Evolutionary conservation across 768 basidiomycete species (phyloP).

Genomic region (Lactifluus pinguis): DNA sequence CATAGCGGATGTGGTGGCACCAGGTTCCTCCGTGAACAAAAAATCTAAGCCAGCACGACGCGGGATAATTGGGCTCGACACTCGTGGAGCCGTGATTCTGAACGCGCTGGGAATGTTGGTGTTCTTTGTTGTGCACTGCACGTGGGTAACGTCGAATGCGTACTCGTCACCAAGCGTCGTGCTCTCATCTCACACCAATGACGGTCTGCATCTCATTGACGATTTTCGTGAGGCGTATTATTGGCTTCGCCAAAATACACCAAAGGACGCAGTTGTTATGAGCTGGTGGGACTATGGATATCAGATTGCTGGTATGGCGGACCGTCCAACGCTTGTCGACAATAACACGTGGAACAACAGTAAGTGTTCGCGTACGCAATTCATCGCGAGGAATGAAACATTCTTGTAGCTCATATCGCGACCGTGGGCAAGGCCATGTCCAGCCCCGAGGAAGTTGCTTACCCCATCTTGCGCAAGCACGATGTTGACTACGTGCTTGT

Average conservation of each 20-base stretch:
- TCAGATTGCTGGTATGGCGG: slow-evolving; percentile 98
- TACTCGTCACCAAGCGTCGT: slow-evolving; percentile 99
- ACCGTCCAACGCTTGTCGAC: slow-evolving; percentile 91
- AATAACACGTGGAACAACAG: slow-evolving; percentile 99
- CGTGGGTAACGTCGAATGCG: slow-evolving; percentile 88
- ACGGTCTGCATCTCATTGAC: slow-evolving; percentile 95
- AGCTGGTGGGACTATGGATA: slow-evolving; percentile 99
- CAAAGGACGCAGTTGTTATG: slow-evolving; percentile 88
- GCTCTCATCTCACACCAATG: slow-evolving; percentile 64
- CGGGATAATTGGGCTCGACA: slow-evolving; percentile 82
- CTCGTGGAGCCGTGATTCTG: slow-evolving; percentile 63
- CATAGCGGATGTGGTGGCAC: slow-evolving; percentile 13
- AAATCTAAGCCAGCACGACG: slow-evolving; percentile 29
- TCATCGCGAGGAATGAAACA: not conserved
- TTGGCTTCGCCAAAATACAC: slow-evolving; percentile 94
- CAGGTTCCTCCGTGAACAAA: slow-evolving; percentile 18
- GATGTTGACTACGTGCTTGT: slow-evolving; percentile 96
- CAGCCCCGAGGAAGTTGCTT: slow-evolving; percentile 86
- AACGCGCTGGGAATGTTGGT: slow-evolving; percentile 71
- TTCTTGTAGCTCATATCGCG: slow-evolving; percentile 76
- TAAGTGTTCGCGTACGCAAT: slow-evolving; percentile 31
- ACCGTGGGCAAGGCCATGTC: slow-evolving; percentile 99
- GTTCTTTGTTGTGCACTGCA: slow-evolving; percentile 94
- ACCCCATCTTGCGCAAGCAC: slow-evolving; percentile 94
- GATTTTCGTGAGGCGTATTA: slow-evolving; percentile 99